Conservation (phyloP, 129 eudicot species). For the Chrysanthemum makinoi region DNA sequence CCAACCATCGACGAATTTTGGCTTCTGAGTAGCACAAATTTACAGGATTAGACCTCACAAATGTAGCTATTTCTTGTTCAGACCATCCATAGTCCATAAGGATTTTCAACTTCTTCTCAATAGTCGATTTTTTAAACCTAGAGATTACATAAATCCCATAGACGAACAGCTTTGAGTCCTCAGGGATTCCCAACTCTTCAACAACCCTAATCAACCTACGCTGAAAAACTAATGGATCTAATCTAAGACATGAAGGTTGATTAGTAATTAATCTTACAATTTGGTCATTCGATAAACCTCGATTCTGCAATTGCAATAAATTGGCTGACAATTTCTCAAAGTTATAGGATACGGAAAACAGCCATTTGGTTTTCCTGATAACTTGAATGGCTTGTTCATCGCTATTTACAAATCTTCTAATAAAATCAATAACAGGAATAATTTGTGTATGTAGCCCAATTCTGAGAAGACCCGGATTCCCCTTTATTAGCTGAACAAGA, state of each 20-base stretch:
- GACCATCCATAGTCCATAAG: conserved; percentile 36
- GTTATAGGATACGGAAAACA: not conserved
- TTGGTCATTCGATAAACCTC: not conserved
- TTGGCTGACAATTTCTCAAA: not conserved
- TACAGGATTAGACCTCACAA: conserved; percentile 12
- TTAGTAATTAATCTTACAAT: not conserved
- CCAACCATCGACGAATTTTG: conserved; percentile 11
- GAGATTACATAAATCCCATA: not conserved
- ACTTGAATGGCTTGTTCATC: not conserved
- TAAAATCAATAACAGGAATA: not conserved
- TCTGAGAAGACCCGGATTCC: not conserved
- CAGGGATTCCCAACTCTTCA: not conserved
- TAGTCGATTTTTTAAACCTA: not conserved
- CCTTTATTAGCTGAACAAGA: too few species aligned
- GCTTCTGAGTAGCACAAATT: conserved; percentile 11
- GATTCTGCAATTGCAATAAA: not conserved
- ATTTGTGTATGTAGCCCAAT: not conserved
- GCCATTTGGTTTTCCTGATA: not conserved
- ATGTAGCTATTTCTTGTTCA: conserved; percentile 6
- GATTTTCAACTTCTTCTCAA: not conserved
- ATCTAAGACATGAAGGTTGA: not conserved
- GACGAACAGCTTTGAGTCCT: not conserved
- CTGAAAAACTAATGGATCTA: not conserved
- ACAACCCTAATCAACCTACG: not conserved
- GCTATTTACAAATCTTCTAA: not conserved